Evolutionary conservation across 768 basidiomycete genomes (phyloP).

Genomic region (Boletus rubroflammeus): DNA sequence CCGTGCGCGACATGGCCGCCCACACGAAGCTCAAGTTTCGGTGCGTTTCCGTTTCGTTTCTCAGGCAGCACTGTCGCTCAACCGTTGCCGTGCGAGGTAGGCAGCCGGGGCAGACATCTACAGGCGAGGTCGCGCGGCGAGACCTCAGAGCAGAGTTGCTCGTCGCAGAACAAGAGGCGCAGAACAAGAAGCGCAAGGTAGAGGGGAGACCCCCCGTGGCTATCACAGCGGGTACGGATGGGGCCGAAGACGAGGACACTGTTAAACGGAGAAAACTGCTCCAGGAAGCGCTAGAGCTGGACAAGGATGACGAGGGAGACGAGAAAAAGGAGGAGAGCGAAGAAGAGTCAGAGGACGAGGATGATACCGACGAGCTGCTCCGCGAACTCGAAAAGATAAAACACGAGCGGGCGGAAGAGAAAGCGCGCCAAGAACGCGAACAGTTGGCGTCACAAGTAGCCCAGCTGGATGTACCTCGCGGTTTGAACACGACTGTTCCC

Average conservation of each 20-base stretch:
- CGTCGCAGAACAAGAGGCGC: constrained; percentile 81
- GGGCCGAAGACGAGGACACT: constrained; percentile 57
- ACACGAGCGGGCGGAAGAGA: constrained; percentile 91
- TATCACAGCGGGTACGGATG: constrained; percentile 26
- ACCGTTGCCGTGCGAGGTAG: constrained; percentile 31
- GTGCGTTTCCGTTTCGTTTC: constrained; percentile 35
- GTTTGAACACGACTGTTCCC: constrained; percentile 67
- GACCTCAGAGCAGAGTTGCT: constrained; percentile 84
- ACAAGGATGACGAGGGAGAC: constrained; percentile 81
- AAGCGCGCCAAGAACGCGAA: constrained; percentile 75
- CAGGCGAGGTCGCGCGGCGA: constrained; percentile 67
- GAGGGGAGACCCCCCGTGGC: constrained; percentile 52
- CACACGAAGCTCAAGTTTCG: constrained; percentile 99
- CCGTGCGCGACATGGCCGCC: constrained; percentile 88
- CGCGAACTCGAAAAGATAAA: constrained; percentile 99
- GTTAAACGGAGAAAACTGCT: constrained; percentile 85
- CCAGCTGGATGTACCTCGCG: constrained; percentile 72
- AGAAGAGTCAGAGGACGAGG: constrained; percentile 55
- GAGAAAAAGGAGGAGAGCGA: constrained; percentile 44
- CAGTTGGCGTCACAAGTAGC: constrained; percentile 58
- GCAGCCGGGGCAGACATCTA: constrained; percentile 87
- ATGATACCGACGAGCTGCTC: constrained; percentile 82
- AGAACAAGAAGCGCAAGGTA: constrained; percentile 89
- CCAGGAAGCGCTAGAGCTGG: constrained; percentile 81
- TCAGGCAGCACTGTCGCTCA: background rate